Conservation (phyloP, 2,329 filamentous ascomycete species). For the Alternaria triticimaculans region DNA sequence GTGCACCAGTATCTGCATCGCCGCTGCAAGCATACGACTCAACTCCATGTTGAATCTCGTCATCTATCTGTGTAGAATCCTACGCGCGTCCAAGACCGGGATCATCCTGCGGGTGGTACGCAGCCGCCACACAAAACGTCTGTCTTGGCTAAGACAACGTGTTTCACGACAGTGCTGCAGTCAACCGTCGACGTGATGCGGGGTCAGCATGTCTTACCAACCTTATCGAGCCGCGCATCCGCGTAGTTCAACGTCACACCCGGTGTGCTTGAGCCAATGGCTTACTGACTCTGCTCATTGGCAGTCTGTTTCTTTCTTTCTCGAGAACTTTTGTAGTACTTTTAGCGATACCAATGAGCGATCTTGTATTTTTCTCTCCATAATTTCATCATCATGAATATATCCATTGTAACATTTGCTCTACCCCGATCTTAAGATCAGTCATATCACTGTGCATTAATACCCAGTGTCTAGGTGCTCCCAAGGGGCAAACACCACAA, state of each 20-base stretch:
- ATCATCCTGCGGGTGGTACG: neutral
- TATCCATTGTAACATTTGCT: neutral
- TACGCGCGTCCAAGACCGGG: conserved; percentile 1
- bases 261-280: neutral
- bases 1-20: neutral
- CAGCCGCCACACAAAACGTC: neutral
- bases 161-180: conserved; percentile 7
- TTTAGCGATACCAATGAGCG: neutral
- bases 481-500: neutral
- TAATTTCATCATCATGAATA: neutral
- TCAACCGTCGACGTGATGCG: conserved; percentile 2
- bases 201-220: conserved; percentile 7
- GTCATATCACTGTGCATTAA: neutral
- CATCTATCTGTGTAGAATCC: neutral
- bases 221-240: conserved; percentile 1
- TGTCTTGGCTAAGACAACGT: neutral
- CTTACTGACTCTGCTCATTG: neutral
- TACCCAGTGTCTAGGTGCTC: neutral
- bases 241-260: neutral
- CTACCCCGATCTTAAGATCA: neutral
- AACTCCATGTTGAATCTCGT: neutral
- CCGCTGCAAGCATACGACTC: conserved; percentile 6
- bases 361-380: neutral
- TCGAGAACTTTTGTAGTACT: neutral
- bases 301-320: neutral